Percentiles rank a stretch among this genome's conserved stretches.
Conservation (phyloP, 2,329 filamentous ascomycete genomes). For the Fusarium burgessii region DNA sequence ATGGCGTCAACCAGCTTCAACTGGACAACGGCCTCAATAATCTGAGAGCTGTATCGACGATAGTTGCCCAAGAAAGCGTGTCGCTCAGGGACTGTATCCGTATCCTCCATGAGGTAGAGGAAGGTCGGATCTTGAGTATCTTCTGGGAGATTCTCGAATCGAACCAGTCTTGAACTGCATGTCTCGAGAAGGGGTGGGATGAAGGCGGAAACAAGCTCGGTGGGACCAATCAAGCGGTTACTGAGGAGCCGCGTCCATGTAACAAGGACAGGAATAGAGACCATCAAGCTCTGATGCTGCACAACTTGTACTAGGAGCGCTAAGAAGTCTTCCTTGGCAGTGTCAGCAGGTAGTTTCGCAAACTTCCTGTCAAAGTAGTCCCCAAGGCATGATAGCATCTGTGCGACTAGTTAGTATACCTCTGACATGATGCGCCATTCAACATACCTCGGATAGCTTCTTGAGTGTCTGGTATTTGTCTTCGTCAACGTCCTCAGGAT, state of each 20-base stretch:
- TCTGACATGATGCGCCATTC: neutral
- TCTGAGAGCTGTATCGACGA: constrained; percentile 85
- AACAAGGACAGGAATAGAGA: constrained; percentile 93
- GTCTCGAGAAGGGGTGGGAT: constrained; percentile 84
- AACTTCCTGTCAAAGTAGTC: constrained; percentile 86
- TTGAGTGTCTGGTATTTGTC: constrained; percentile 93
- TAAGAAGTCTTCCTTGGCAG: constrained; percentile 80
- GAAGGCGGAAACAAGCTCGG: constrained; percentile 70
- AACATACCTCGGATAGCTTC: constrained; percentile 87
- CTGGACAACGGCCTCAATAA: constrained; percentile 88
- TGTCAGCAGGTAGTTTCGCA: constrained; percentile 70
- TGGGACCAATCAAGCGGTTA: constrained; percentile 73
- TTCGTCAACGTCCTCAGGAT: constrained; percentile 86
- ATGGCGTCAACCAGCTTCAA: constrained; percentile 87
- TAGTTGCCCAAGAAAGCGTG: constrained; percentile 98
- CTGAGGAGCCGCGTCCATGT: constrained; percentile 87
- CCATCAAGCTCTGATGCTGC: constrained; percentile 86
- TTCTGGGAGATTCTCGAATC: constrained; percentile 88
- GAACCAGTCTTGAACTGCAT: constrained; percentile 84
- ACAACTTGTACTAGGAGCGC: constrained; percentile 83
- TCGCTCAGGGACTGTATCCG: constrained; percentile 91
- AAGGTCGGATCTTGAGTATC: constrained; percentile 84
- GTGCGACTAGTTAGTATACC: neutral
- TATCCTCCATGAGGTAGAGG: constrained; percentile 89
- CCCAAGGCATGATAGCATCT: constrained; percentile 88